Base-by-base conservation (phyloP, 2,329 filamentous ascomycete genomes). In the Westerdykella sp. region DNA sequence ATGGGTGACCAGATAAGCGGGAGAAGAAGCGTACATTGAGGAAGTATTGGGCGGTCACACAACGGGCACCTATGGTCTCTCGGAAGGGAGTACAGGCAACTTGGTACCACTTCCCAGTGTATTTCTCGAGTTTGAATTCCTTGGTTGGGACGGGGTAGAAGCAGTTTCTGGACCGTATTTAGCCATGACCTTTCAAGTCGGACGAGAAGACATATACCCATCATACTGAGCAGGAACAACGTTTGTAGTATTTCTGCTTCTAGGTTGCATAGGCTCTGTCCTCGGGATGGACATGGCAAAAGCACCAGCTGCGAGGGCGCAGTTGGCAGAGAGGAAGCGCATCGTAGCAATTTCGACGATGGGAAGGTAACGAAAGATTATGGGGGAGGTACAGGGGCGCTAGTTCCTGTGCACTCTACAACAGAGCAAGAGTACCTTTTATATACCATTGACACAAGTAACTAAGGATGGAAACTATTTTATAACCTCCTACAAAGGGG, bases 41-140 rank as follows among this genome's bases (percentile, higher is more conserved):
- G 6, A 47, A 31, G 43, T 62, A 62, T 25, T 57, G 44, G 1
- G 54, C 57, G 3, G 49, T 49, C 7, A 59, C 49, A 23, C 59
- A 61, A 14, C 55, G 48, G 6, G 53, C 55, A 22, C 56, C 55
- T 4, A 50, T 46, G 1, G 59, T 60, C 7, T 51, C 55, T 4
- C 57, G 54, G 16, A 62, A 62, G 2, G 57, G 53, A 18, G 55
- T 57, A n/a, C 59, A 57, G 10, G 59, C 59, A 1, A 62, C 57
- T 41, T 62, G 59, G 38, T 60, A 60, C 56, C 57, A 62, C 15
- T 50, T 60, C 30, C 59, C 57, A 0, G 60, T 46, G 32, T 61
- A 62, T 18, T 47, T 43, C 18, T 59, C 39, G 12, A 60, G 53
- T 34, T 56, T 46, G 47, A 60, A 59, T n/a, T 48, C 50, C 18